Conservation (phyloP, 73 alveolate genomes). For the Tetrahymena malaccensis region DNA sequence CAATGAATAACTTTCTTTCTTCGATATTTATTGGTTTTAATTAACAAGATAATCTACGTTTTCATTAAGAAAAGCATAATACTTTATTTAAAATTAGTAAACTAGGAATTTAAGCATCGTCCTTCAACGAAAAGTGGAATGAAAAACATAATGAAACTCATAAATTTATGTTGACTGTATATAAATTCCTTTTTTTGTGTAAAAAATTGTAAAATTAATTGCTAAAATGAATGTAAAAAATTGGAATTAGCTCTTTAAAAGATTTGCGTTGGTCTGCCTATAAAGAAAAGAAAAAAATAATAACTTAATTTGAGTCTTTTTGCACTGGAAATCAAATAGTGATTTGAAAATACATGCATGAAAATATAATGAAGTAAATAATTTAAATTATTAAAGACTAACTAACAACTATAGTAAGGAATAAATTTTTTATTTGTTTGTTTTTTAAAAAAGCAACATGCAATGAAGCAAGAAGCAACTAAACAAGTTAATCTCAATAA, state of each 20-base stretch:
- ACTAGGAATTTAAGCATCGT: background rate
- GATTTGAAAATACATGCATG: background rate
- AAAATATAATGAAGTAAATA: background rate
- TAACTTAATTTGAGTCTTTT: too few species aligned
- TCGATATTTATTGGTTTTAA: background rate
- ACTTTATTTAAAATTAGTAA: too few species aligned
- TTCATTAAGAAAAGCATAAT: background rate
- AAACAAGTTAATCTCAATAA: background rate
- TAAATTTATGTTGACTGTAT: background rate
- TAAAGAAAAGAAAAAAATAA: too few species aligned
- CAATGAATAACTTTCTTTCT: background rate
- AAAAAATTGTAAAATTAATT: too few species aligned
- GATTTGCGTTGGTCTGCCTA: too few species aligned
- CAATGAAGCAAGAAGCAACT: background rate
- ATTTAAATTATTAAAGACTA: background rate
- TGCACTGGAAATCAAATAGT: background rate
- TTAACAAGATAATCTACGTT: background rate
- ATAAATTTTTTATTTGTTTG: background rate
- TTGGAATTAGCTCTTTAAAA: background rate
- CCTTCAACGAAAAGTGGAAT: background rate
- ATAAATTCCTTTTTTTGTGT: background rate
- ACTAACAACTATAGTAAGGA: background rate
- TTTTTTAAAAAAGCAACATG: background rate
- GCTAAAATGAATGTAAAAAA: too few species aligned
- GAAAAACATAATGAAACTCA: background rate